Base-by-base conservation (phyloP, 2,329 filamentous ascomycete species). In the Davidsoniella eucalypti region DNA sequence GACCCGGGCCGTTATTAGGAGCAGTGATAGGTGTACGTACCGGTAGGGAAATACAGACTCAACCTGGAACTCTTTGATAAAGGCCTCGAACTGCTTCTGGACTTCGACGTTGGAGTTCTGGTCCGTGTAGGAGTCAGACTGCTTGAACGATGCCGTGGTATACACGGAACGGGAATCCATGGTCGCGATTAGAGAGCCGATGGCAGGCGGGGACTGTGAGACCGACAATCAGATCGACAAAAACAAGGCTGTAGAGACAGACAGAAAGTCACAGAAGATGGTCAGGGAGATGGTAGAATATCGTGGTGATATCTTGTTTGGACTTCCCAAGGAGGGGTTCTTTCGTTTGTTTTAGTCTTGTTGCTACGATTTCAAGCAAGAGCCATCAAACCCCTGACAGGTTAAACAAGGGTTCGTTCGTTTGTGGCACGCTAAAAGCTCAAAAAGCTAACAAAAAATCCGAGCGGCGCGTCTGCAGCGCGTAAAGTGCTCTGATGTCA, bases 11-110 rank as follows among this genome's bases (percentile, higher is more conserved):
- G 16, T 2, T n/a, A 33, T 17, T n/a, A 8, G 6, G 14, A 17
- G 7, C 4, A 41, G 37, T 10, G 0, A 42, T 29, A 18, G 38
- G 25, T 10, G n/a, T 23, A 49, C 51, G 16, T 23, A 52, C 51
- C 51, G 51, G 42, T 52, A 52, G 12, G 46, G 51, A 36, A 49
- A 52, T 38, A 36, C 45, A 14, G 41, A 44, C 18, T 48, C 46
- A n/a, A 52, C 47, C 17, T 41, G 33, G 23, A 49, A 52, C 29
- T 39, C 43, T n/a, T 37, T 44, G 17, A 52, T 82, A 64, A 98
- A 98, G 54, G 87, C 82, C 61, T 92, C 80, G 54, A 98, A 76
- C 61, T 86, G 80, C 53, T 77, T 75, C 63, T 92, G 86, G 46
- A 88, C 71, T 60, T 86, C 78, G 23, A 77, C 71, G 52, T 82